A percentile compares a stretch with the other conserved stretches of the same genome.
Evolutionary conservation across 2,329 filamentous ascomycete species (phyloP).

Genomic region (Dothiorella sarmentorum): DNA sequence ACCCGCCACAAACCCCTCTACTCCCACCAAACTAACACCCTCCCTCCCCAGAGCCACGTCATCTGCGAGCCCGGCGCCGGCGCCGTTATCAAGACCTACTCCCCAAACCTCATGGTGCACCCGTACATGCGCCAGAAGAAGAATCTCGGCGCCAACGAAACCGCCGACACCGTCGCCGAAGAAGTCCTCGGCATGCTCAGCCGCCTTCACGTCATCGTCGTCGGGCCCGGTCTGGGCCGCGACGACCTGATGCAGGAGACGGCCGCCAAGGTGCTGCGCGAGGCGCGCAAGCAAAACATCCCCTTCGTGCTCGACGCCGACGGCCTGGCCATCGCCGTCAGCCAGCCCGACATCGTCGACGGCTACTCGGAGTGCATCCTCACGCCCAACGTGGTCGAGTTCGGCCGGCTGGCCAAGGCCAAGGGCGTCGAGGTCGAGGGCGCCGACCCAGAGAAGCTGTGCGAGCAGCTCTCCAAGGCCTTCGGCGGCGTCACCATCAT

Average conservation of each 20-base stretch:
- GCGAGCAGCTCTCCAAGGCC: constrained; percentile 66
- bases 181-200: constrained; percentile 76
- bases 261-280: constrained; percentile 72
- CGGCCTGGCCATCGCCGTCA: constrained; percentile 74
- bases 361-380: constrained; percentile 83
- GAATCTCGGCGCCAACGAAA: constrained; percentile 53
- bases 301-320: constrained; percentile 92
- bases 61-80: constrained; percentile 89
- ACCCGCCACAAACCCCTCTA: neutral
- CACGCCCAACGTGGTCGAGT: constrained; percentile 94
- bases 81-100: constrained; percentile 92
- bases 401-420: constrained; percentile 73
- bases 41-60: constrained; percentile 67
- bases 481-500: constrained; percentile 87
- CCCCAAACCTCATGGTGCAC: constrained; percentile 97
- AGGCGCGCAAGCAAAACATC: constrained; percentile 67
- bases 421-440: constrained; percentile 62
- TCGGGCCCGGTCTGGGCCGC: constrained; percentile 87
- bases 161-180: constrained; percentile 60
- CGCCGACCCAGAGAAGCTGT: constrained; percentile 55
- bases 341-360: constrained; percentile 69
- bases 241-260: constrained; percentile 89
- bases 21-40: neutral
- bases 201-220: constrained; percentile 85
- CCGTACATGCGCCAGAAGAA: constrained; percentile 83